Evolutionary conservation across 2,329 filamentous ascomycete genomes (phyloP).

Genomic region (Diaporthe sp.): DNA sequence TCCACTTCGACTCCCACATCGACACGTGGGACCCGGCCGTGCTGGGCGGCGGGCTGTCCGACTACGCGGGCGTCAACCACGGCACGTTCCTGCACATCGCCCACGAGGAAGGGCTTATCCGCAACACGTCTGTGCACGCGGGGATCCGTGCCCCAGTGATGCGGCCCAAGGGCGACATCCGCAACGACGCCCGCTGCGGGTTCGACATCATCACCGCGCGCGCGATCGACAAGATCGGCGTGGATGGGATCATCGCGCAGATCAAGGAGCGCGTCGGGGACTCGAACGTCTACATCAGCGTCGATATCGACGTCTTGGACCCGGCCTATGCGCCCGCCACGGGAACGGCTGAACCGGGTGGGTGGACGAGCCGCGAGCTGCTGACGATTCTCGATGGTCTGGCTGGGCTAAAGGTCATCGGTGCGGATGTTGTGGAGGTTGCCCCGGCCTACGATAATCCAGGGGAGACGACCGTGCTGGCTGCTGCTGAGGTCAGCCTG

Average conservation of each 20-base stretch:
- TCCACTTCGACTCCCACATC: constrained; percentile 77
- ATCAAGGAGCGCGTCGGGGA: constrained; percentile 71
- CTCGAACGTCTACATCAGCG: constrained; percentile 75
- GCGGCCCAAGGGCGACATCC: constrained; percentile 62
- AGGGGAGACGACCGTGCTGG: constrained; percentile 73
- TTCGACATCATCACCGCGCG: constrained; percentile 70
- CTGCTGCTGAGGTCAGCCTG: constrained; percentile 40
- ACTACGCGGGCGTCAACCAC: constrained; percentile 70
- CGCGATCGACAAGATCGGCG: constrained; percentile 80
- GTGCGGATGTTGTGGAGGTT: constrained; percentile 86
- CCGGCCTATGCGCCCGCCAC: constrained; percentile 75
- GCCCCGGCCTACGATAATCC: constrained; percentile 81
- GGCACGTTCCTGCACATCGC: constrained; percentile 74
- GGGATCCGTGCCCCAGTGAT: constrained; percentile 70
- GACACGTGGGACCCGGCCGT: constrained; percentile 80
- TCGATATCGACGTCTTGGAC: constrained; percentile 87
- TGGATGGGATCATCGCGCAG: constrained; percentile 72
- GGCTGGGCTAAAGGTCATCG: constrained; percentile 79
- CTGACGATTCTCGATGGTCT: constrained; percentile 81
- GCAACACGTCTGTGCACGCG: constrained; percentile 72
- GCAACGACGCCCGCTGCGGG: constrained; percentile 71
- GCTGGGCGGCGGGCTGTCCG: constrained; percentile 66
- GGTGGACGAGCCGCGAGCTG: constrained; percentile 84
- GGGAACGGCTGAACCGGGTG: constrained; percentile 83
- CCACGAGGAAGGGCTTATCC: constrained; percentile 71